A percentile compares a stretch with the other conserved stretches of the same genome.
phyloP scores from a whole-genome alignment of 1,284 basidiomycete species.

The Vanrija sp. region DNA sequence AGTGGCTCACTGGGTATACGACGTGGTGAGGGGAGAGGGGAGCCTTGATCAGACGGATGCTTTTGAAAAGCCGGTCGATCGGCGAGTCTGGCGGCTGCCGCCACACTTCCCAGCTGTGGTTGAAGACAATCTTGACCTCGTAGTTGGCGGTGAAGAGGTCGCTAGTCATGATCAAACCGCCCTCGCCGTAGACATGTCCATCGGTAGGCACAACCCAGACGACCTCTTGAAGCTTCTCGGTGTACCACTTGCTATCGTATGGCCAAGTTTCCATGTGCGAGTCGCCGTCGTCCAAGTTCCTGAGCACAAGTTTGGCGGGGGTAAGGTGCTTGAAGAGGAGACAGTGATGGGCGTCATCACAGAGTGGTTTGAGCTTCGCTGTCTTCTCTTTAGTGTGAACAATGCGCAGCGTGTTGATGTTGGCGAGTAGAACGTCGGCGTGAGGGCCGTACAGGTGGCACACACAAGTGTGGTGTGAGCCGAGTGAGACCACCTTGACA shows the following conservation, averaged over 20 bases:
- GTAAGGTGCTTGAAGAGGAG: not conserved
- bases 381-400: not conserved
- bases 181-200: not conserved
- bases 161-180: not conserved
- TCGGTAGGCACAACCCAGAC: not conserved
- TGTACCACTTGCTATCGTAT: not conserved
- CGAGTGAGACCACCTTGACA: not conserved
- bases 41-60: too few species aligned
- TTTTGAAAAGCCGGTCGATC: too few species aligned
- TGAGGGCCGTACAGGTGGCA: not conserved
- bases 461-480: not conserved
- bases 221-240: not conserved
- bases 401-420: not conserved
- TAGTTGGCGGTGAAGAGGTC: too few species aligned
- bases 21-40: too few species aligned
- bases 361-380: not conserved
- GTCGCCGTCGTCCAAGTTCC: not conserved
- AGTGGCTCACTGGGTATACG: too few species aligned
- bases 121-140: too few species aligned
- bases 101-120: too few species aligned
- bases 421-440: not conserved
- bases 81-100: too few species aligned
- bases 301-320: not conserved
- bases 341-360: not conserved
- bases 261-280: too few species aligned